Evolutionary conservation across 2,329 filamentous ascomycete genomes (phyloP).

Genomic region (Colletotrichum coccodes): DNA sequence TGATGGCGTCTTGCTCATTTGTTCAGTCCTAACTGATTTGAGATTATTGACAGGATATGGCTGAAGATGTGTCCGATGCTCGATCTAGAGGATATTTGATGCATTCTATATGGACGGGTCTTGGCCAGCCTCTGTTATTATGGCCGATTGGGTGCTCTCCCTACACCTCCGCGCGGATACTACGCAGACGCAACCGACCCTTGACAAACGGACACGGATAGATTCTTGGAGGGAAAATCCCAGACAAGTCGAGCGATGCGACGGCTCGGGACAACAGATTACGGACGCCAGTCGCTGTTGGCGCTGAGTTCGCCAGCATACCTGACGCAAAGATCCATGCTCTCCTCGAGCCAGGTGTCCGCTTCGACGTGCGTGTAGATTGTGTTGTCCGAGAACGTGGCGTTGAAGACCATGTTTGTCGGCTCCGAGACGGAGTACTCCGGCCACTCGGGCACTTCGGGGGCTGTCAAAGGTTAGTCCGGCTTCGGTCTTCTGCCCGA

Average conservation of each 20-base stretch:
- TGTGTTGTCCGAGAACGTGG: conserved; percentile 28
- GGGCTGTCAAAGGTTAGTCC: conserved; percentile 1
- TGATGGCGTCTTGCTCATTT: background rate
- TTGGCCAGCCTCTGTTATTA: too few species aligned
- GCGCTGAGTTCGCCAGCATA: conserved; percentile 6
- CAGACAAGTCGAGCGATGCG: background rate
- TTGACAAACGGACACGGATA: background rate
- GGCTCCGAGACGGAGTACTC: conserved; percentile 30
- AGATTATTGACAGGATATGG: background rate
- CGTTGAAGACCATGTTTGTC: conserved; percentile 34
- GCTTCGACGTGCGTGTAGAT: conserved; percentile 33
- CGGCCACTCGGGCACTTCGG: conserved; percentile 31
- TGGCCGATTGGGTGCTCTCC: too few species aligned
- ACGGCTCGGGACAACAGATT: too few species aligned
- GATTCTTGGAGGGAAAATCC: too few species aligned
- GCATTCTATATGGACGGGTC: too few species aligned
- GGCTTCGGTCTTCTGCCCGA: background rate
- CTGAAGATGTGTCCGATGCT: too few species aligned
- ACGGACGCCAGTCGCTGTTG: conserved; percentile 6
- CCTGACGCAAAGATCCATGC: conserved; percentile 13
- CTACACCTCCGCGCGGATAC: too few species aligned
- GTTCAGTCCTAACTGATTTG: background rate
- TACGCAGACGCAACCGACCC: too few species aligned
- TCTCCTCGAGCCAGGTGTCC: conserved; percentile 30
- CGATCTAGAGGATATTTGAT: too few species aligned